These are phyloP conservation scores for Tricholoma furcatifolium DNA, from an alignment of 768 basidiomycete genomes.

Conservation along the genomic window DNA sequence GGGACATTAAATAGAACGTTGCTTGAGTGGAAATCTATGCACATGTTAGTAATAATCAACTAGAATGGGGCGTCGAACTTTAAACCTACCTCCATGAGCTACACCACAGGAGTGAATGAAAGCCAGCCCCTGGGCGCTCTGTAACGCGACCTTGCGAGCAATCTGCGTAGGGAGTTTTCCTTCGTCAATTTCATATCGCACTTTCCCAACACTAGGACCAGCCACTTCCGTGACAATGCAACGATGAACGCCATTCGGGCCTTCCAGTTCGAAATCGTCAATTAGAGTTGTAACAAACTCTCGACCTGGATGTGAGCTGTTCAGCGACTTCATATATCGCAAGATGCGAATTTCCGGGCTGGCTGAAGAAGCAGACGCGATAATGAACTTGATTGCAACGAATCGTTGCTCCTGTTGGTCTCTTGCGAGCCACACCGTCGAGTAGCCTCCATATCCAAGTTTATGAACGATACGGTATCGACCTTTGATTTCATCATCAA, in stretches of 20 bases:
- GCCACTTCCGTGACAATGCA: conserved; percentile 85
- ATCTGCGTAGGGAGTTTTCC: conserved; percentile 48
- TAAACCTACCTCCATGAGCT: conserved; percentile 65
- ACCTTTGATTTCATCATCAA: conserved; percentile 39
- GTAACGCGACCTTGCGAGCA: conserved; percentile 51
- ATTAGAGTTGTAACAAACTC: conserved; percentile 60
- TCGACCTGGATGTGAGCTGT: conserved; percentile 26
- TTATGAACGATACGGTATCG: conserved; percentile 54
- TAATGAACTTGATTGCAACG: conserved; percentile 53
- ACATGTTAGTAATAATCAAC: not conserved
- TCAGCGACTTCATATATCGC: not conserved
- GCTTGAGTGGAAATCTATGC: not conserved
- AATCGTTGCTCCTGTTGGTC: conserved; percentile 36
- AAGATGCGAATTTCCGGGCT: conserved; percentile 1
- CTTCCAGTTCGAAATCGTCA: conserved; percentile 75
- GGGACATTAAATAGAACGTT: conserved; percentile 1
- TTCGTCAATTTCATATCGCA: conserved; percentile 40
- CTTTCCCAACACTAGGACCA: conserved; percentile 70
- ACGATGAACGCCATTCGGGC: conserved; percentile 76
- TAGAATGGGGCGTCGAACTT: conserved; percentile 53
- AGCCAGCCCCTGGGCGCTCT: conserved; percentile 50
- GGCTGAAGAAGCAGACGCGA: conserved; percentile 37
- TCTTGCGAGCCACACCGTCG: conserved; percentile 44
- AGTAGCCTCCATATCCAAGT: conserved; percentile 52
- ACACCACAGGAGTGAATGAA: conserved; percentile 57